Evolutionary conservation across 805 yeast genomes (phyloP), one percentile per base, ranked within the genome.

Genomic region (Lipomyces spencermartinsiae): DNA sequence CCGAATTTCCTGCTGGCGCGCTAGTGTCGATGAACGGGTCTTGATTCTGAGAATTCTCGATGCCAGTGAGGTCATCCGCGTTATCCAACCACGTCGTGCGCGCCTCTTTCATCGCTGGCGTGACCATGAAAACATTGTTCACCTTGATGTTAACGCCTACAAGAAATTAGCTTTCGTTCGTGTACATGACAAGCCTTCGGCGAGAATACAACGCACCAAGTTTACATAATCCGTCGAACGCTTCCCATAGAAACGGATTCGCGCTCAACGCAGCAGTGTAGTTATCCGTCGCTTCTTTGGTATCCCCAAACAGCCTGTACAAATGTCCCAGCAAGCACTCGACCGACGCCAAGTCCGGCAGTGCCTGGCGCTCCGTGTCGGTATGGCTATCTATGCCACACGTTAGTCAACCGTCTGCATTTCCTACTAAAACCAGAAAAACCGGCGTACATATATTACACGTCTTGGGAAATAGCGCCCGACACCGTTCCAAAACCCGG

Each of bases 181-280:
- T 25, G 29, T 43, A 14, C 0, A n/a, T 6, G 10, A 10, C 29
- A 12, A 34, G 2, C 12, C 12, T 10, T 19, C 35, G 19, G 12
- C 12, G 14, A 16, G 49, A 22, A 6, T n/a, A 29, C 12, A 4
- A 31, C 65, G 46, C 59, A 61, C 71, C 71, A 2, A 71, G 68
- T 25, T 63, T 62, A 73, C 92, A 87, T 59, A 95, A 80, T 56
- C 89, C 88, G 71, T 89, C 92, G 71, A 92, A 88, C 0, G 97
- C 92, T 75, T 92, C 97, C 85, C 95, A 92, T 54, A 92, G 83
- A 75, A 83, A 91, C 19, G 97, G 97, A 76, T 95, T 91, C 70
- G 83, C 79, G 67, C 87, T 86, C 65, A 92, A 82, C 0, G 94
- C 91, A 71, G 84, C 86, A 0, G 91, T 84, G 76, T 89, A 91